Conservation (phyloP, 176 grass and related monocot genomes). For the Calamus simplicifolius region DNA sequence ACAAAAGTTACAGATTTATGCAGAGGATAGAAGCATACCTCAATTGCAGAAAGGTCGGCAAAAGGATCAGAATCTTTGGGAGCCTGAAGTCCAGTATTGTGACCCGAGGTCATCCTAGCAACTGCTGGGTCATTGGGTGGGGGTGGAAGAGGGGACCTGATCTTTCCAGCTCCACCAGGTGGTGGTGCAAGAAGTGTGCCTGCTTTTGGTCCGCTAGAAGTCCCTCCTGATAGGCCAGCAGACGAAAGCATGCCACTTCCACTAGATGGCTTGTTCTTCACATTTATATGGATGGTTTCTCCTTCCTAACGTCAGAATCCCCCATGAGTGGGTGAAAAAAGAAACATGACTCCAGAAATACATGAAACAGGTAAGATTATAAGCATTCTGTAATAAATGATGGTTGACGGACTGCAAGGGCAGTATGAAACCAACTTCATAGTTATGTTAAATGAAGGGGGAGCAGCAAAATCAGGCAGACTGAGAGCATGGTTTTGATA, state of each 20-base stretch:
- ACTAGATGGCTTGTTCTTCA: conserved; percentile 76
- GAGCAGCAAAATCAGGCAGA: too few species aligned
- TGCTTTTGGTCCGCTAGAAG: conserved; percentile 39
- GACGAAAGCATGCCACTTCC: conserved; percentile 76
- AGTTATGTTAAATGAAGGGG: too few species aligned
- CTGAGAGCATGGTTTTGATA: too few species aligned
- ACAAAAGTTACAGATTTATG: conserved; percentile 1
- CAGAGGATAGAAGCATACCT: conserved; percentile 45
- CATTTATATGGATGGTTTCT: conserved; percentile 97
- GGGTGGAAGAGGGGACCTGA: conserved; percentile 78
- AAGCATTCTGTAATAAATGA: too few species aligned
- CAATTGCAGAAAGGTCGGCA: conserved; percentile 83
- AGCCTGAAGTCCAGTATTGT: conserved; percentile 27
- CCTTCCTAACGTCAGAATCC: conserved; percentile 46
- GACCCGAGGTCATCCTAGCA: conserved; percentile 55
- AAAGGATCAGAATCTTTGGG: conserved; percentile 51
- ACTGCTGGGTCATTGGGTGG: conserved; percentile 88
- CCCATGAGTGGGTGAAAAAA: too few species aligned
- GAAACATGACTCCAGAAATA: too few species aligned
- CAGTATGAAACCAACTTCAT: too few species aligned
- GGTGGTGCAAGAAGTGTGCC: conserved; percentile 65
- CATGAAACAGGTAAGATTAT: too few species aligned
- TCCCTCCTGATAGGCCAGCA: conserved; percentile 59
- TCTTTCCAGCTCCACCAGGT: conserved; percentile 63
- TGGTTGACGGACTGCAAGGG: too few species aligned